Evolutionary conservation across 2,329 filamentous ascomycete genomes (phyloP).

Genomic region (Plectosphaerella cucumerina): DNA sequence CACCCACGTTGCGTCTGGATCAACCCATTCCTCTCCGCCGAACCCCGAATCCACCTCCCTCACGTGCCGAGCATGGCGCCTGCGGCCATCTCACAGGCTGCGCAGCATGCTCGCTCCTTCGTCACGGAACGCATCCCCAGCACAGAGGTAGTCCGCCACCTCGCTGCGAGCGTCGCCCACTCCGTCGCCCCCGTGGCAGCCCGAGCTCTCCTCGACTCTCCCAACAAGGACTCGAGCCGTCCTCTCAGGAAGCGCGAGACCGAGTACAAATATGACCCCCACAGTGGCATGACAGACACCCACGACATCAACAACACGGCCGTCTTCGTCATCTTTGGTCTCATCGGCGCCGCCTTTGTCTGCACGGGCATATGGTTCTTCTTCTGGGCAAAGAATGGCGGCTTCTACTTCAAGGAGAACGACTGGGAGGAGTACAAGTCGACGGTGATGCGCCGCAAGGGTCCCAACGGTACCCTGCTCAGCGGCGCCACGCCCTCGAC

Average conservation of each 20-base stretch:
- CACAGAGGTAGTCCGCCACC: constrained; percentile 11
- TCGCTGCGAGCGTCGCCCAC: constrained; percentile 19
- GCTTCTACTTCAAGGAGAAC: constrained; percentile 76
- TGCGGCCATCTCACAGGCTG: constrained; percentile 22
- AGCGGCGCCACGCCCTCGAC: constrained; percentile 80
- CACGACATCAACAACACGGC: constrained; percentile 60
- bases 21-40: too few species aligned
- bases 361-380: constrained; percentile 89
- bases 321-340: constrained; percentile 80
- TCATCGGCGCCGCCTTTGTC: constrained; percentile 76
- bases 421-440: constrained; percentile 99
- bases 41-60: not conserved
- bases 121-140: constrained; percentile 24
- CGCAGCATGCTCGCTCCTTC: constrained; percentile 12
- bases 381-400: constrained; percentile 96
- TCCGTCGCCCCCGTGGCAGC: constrained; percentile 38
- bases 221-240: constrained; percentile 11
- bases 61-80: constrained; percentile 32
- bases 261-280: constrained; percentile 31
- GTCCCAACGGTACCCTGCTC: constrained; percentile 82
- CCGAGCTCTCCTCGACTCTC: constrained; percentile 35
- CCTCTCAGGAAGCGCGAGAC: constrained; percentile 16
- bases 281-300: constrained; percentile 46
- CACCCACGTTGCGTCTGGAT: constrained; percentile 9
- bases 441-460: constrained; percentile 83